These are phyloP conservation scores for Piloderma croceum DNA, from an alignment of 768 basidiomycete species.

Conservation along the genomic window DNA sequence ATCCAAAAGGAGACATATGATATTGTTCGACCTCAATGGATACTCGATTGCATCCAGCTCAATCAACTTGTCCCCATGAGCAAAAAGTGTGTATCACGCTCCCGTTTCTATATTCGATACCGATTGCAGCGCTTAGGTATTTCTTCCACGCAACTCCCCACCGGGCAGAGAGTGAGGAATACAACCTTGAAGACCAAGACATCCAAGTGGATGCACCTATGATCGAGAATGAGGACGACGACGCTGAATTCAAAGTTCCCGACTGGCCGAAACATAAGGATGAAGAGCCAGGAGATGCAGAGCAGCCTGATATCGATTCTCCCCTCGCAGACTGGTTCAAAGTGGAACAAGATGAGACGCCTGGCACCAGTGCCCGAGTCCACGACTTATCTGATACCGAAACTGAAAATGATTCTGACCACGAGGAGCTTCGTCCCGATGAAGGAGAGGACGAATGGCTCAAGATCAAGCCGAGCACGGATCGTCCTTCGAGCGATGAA, in stretches of 20 bases:
- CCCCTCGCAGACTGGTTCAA: conserved; percentile 57
- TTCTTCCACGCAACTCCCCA: conserved; percentile 68
- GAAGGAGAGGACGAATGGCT: conserved; percentile 5
- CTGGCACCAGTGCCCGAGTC: conserved; percentile 22
- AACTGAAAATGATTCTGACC: conserved; percentile 66
- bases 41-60: conserved; percentile 67
- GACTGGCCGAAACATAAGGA: conserved; percentile 15
- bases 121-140: conserved; percentile 41
- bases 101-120: not conserved
- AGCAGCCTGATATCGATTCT: conserved; percentile 39
- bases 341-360: conserved; percentile 34
- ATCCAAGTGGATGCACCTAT: conserved; percentile 21
- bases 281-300: conserved; percentile 15
- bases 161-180: conserved; percentile 48
- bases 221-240: conserved; percentile 20
- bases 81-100: conserved; percentile 48
- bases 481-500: too few relatives aligned
- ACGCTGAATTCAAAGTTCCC: conserved; percentile 19
- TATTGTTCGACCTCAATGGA: conserved; percentile 78
- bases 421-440: conserved; percentile 33
- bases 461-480: too few relatives aligned
- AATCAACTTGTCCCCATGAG: conserved; percentile 53
- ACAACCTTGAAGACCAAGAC: conserved; percentile 36
- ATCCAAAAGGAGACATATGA: conserved; percentile 67
- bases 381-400: conserved; percentile 52